Base-by-base conservation (phyloP, 441 rosid species). In the Erodium texanum region DNA sequence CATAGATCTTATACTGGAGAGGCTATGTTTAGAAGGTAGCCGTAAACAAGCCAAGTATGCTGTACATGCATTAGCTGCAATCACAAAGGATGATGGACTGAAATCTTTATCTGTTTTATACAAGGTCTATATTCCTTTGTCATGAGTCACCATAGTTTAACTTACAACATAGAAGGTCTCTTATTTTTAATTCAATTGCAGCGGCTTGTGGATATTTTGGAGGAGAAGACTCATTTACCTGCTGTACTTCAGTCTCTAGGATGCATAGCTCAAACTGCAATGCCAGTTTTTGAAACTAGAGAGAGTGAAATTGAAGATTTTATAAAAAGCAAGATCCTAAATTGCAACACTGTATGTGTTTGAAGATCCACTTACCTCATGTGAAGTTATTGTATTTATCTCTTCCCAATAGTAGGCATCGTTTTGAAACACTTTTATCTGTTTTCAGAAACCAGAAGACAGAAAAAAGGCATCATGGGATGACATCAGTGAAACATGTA, bases 211-310 rank as follows among this genome's bases (percentile, higher is more conserved):
- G 96, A 81, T 82, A 90, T 90, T 93, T 83, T 95, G 80, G 97
- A 86, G 76, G 96, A 90, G 78, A 90, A 80, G 87, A 85, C 89
- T 43, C 84, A 90, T 81, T 87, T 89, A 69, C 96, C 99, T 20
- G 92, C 99, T 66, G 92, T 95, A 34, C 88, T 95, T 48, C 99
- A 95, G 68, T 89, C 96, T 69, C 82, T 95, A 73, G 99, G 99
- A 74, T 95, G 99, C 78, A 95, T 95, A 70, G 97, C 99, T 27
- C 90, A 92, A 84, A 87, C 93, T 73, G 99, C 99, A 2, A 89
- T 89, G 93, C 89, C 99, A 1, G 96, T 95, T 76, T 95, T 92
- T 74, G 99, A 95, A 78, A 95, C 99, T 68, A 88, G 99, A 79
- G 98, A 90, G 81, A 82, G 74, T 29, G 98, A 95, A 79, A 83